A percentile compares a stretch with the other conserved stretches of the same genome.
Evolutionary conservation across 192 early-diverging fungal genomes (phyloP).

Genomic region (Coemansia sp.): DNA sequence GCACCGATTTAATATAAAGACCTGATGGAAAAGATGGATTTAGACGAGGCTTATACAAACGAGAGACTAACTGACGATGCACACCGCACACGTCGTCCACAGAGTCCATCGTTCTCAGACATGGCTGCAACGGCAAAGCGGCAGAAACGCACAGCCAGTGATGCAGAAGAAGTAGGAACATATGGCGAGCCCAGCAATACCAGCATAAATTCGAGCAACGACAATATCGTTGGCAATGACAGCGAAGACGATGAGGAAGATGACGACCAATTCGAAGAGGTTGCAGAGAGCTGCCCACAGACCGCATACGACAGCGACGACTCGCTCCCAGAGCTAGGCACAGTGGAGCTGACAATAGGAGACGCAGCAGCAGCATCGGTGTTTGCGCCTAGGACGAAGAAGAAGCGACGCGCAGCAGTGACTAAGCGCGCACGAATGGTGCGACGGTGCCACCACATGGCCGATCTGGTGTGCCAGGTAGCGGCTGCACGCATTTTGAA

Average conservation of each 20-base stretch:
- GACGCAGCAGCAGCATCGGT: background rate
- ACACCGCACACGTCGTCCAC: background rate
- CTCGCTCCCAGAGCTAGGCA: slow-evolving; percentile 42
- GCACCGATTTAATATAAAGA: no score
- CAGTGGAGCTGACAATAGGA: slow-evolving; percentile 43
- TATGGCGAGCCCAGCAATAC: no score
- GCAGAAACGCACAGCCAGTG: background rate
- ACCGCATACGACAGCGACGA: slow-evolving; percentile 17
- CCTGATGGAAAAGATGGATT: no score
- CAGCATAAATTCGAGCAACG: background rate
- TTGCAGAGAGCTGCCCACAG: background rate
- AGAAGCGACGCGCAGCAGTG: slow-evolving; percentile 19
- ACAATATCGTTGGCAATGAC: background rate
- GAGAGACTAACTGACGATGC: no score
- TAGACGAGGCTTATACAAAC: no score
- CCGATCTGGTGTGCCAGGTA: slow-evolving; percentile 28
- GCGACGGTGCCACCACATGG: slow-evolving; percentile 43
- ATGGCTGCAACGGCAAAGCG: background rate
- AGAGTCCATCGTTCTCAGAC: background rate
- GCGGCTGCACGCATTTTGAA: slow-evolving; percentile 19
- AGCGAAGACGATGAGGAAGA: slow-evolving; percentile 9
- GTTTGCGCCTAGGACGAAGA: background rate
- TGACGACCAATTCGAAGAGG: slow-evolving; percentile 29
- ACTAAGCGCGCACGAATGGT: slow-evolving; percentile 32
- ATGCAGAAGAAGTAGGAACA: no score